phyloP scores from a whole-genome alignment of 352 stramenopile species.

The Globisporangium iwayamae region DNA sequence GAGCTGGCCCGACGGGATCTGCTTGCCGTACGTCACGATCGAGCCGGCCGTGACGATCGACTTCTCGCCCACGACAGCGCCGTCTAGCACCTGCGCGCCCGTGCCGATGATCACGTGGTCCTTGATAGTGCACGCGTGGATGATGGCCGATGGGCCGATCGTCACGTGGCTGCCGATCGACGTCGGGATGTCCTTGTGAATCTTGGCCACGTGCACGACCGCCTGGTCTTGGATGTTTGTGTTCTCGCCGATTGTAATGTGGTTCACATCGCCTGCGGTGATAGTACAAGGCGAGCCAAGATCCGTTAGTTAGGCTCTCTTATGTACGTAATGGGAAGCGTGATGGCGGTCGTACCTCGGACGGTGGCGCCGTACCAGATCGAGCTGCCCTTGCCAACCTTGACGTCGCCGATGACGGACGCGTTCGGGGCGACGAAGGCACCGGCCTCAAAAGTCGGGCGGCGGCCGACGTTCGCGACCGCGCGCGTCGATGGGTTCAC shows the following conservation, averaged over 20 bases:
- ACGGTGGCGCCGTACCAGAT: slow-evolving; percentile 93
- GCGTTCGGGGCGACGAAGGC: slow-evolving; percentile 91
- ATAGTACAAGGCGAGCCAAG: not conserved
- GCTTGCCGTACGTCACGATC: slow-evolving; percentile 84
- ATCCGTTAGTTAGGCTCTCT: not conserved
- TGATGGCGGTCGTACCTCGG: slow-evolving; percentile 38
- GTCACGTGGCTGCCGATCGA: slow-evolving; percentile 91
- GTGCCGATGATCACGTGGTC: slow-evolving; percentile 92
- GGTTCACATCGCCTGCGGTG: slow-evolving; percentile 81
- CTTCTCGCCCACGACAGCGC: slow-evolving; percentile 81
- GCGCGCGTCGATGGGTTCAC: slow-evolving; percentile 82
- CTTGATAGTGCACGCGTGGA: slow-evolving; percentile 91
- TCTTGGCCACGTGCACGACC: slow-evolving; percentile 93
- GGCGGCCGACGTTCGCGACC: slow-evolving; percentile 67
- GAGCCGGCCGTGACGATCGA: slow-evolving; percentile 90
- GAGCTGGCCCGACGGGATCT: slow-evolving; percentile 87
- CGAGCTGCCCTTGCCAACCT: slow-evolving; percentile 86
- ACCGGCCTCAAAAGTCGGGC: slow-evolving; percentile 45
- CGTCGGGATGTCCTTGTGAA: slow-evolving; percentile 88
- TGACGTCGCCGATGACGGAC: slow-evolving; percentile 91
- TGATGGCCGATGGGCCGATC: slow-evolving; percentile 81
- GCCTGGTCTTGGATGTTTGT: slow-evolving; percentile 92
- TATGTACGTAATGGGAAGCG: not conserved
- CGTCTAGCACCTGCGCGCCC: slow-evolving; percentile 89
- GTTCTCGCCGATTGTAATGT: slow-evolving; percentile 92